A percentile compares a stretch with the other conserved stretches of the same genome.
These are phyloP conservation scores for Magnusiomyces ingens DNA, from an alignment of 1,139 yeast genomes.

Conservation along the genomic window DNA sequence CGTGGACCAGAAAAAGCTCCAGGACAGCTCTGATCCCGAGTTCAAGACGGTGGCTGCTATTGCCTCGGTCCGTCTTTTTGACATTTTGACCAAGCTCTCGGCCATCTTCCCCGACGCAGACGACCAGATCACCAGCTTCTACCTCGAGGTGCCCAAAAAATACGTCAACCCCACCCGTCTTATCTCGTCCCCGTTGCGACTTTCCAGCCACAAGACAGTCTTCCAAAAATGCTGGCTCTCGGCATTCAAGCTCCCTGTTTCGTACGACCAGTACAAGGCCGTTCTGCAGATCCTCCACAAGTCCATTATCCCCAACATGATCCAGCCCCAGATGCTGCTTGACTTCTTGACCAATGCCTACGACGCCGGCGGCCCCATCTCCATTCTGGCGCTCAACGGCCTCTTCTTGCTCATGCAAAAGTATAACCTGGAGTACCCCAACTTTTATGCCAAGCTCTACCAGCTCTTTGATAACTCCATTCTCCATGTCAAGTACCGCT, in stretches of 20 bases:
- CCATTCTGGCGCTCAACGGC: constrained; percentile 81
- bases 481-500: constrained; percentile 71
- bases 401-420: constrained; percentile 77
- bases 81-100: constrained; percentile 15
- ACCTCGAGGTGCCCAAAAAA: constrained; percentile 35
- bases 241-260: constrained; percentile 45
- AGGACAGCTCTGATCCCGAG: constrained; percentile 4
- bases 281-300: constrained; percentile 69
- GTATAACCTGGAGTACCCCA: constrained; percentile 86
- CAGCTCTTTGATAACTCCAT: constrained; percentile 65
- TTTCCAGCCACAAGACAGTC: constrained; percentile 51
- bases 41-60: constrained; percentile 10
- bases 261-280: constrained; percentile 56
- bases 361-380: constrained; percentile 58
- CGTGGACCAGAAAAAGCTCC: constrained; percentile 5
- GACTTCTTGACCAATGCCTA: constrained; percentile 90
- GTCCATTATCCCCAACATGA: constrained; percentile 72
- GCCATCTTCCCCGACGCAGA: constrained; percentile 24
- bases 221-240: constrained; percentile 66
- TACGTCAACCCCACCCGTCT: constrained; percentile 48
- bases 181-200: constrained; percentile 41
- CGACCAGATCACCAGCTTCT: constrained; percentile 28
- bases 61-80: constrained; percentile 14
- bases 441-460: constrained; percentile 77
- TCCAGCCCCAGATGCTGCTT: constrained; percentile 78